Evolutionary conservation across 352 stramenopile genomes (phyloP).

Genomic region (Halophytophthora batemanensis): DNA sequence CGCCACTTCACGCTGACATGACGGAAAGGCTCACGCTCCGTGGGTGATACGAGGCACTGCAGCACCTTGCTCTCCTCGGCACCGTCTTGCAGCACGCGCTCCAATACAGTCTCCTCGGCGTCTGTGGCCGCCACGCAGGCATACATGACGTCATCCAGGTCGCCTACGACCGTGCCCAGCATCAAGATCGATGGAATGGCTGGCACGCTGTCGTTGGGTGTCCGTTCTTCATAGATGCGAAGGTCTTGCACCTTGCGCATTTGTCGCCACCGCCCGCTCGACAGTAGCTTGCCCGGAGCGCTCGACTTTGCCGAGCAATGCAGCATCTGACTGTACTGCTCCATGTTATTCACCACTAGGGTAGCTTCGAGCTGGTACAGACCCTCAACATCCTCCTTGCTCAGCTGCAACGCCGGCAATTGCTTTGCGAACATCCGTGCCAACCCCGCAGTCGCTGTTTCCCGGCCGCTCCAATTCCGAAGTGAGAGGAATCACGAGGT

Average conservation of each 20-base stretch:
- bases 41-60: conserved; percentile 8
- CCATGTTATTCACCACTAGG: conserved; percentile 17
- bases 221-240: conserved; percentile 26
- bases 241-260: conserved; percentile 26
- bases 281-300: conserved; percentile 1
- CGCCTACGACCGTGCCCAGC: conserved; percentile 19
- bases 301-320: conserved; percentile 5
- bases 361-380: conserved; percentile 18
- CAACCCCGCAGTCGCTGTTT: no score
- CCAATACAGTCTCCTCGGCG: conserved; percentile 25
- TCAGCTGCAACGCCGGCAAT: conserved; percentile 18
- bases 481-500: no score
- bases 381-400: conserved; percentile 11
- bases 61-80: conserved; percentile 24
- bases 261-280: conserved; percentile 19
- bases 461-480: no score
- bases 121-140: conserved; percentile 29
- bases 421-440: conserved; percentile 6
- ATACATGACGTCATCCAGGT: conserved; percentile 46
- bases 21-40: conserved; percentile 31
- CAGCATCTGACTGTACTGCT: conserved; percentile 20
- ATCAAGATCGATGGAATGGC: conserved; percentile 23
- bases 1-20: conserved; percentile 49
- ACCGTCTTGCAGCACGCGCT: conserved; percentile 33
- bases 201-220: background rate